Base-by-base conservation (phyloP, 1,284 basidiomycete genomes). In the Fomitopsis betulina region DNA sequence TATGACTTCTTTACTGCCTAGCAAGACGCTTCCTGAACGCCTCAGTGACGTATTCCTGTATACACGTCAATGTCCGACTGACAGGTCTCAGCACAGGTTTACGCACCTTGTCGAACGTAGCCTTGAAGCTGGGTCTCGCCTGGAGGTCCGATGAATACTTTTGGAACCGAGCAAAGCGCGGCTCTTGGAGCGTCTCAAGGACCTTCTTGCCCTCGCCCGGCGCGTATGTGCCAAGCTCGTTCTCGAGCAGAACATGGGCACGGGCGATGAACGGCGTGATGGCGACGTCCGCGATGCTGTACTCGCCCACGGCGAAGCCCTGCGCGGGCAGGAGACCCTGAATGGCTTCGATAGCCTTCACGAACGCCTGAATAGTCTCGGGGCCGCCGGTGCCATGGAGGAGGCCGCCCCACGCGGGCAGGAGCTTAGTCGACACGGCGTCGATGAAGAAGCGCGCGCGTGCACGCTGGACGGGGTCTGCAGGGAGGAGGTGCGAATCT, bases 361-460 rank as follows among this genome's bases (percentile, higher is more conserved):
- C 19, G 45, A 47, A 47, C 3, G 32, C 49, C 32, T 51, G 32
- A n/a, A n/a, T 5, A 2, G 49, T 32, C 17, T 78, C 78, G 9
- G 81, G 83, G 0, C 70, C 68, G 15, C 66, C 30, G 17, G 75
- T 45, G 55, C 78, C n/a, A n/a, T n/a, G 73, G 38, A 73, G 42
- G 56, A 68, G 62, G 19, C 54, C 54, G 55, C 25, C 47, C 54
- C 58, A 61, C 23, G 68, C 76, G 0, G 79, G 74, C n/a, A 68
- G 40, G 59, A 81, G 67, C 62, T 79, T 80, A 55, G 71, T 77
- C 6, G 75, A 72, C 40, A 81, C 72, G 4, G 71, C 70, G 55
- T 86, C 81, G 61, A 84, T 80, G 73, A 87, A 84, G 68, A 85
- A 81, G 9, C 85, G 81, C 2, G 76, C 80, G 55, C 77, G 75